Percentiles rank a stretch among this genome's conserved stretches.
These are phyloP conservation scores for Paecilomyces sp. DNA, from an alignment of 2,329 filamentous ascomycete genomes.

Conservation along the genomic window DNA sequence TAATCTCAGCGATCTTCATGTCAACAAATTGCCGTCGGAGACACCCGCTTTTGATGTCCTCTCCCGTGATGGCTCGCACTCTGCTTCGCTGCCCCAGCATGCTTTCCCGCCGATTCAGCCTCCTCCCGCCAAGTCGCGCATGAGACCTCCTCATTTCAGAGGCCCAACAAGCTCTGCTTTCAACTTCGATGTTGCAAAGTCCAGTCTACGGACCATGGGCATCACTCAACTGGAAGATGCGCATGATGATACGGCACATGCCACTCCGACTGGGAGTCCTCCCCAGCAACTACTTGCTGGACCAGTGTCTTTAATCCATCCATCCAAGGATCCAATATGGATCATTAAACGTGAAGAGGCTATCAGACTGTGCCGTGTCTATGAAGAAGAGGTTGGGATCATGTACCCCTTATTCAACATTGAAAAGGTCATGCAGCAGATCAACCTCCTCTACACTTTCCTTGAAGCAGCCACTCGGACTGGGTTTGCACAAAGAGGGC, in stretches of 20 bases:
- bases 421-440: conserved; percentile 62
- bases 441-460: conserved; percentile 62
- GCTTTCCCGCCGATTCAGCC: conserved; percentile 31
- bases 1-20: conserved; percentile 61
- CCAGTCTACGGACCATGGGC: conserved; percentile 81
- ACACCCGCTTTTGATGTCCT: conserved; percentile 26
- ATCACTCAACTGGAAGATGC: conserved; percentile 58
- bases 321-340: conserved; percentile 69
- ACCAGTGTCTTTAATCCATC: conserved; percentile 32
- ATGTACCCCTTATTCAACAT: conserved; percentile 88
- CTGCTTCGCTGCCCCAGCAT: conserved; percentile 14
- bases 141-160: conserved; percentile 61
- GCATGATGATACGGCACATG: conserved; percentile 54
- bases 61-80: conserved; percentile 33
- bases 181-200: conserved; percentile 79
- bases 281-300: conserved; percentile 25
- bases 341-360: conserved; percentile 72
- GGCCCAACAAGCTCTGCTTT: conserved; percentile 82
- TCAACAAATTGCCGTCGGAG: conserved; percentile 30
- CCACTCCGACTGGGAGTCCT: conserved; percentile 43
- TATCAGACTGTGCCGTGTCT: conserved; percentile 66
- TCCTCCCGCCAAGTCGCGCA: conserved; percentile 40
- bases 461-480: conserved; percentile 59
- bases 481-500: conserved; percentile 48
- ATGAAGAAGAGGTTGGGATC: conserved; percentile 83